A percentile compares a stretch with the other conserved stretches of the same genome.
Evolutionary conservation across 164 flowering plant genomes (phyloP).

Genomic region (Annona cherimola): DNA sequence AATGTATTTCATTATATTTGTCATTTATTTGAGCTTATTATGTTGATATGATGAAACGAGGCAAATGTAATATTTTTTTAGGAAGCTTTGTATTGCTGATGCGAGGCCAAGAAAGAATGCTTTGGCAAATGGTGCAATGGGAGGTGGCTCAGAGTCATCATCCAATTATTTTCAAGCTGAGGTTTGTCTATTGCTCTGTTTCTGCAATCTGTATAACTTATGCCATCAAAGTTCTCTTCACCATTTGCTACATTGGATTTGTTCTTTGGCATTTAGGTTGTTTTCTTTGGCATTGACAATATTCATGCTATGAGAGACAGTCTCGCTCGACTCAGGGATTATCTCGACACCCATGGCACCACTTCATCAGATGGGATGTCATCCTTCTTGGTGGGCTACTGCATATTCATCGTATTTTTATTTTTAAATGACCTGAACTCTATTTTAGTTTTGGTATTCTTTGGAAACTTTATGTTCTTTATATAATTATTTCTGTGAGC

Average conservation of each 20-base stretch:
- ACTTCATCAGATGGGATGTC: slow-evolving; percentile 95
- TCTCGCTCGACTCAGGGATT: slow-evolving; percentile 87
- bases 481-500: slow-evolving; percentile 22
- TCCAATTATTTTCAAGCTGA: slow-evolving; percentile 92
- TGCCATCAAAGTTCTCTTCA: background rate
- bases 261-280: slow-evolving; percentile 43
- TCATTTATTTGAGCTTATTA: background rate
- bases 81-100: slow-evolving; percentile 97
- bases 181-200: slow-evolving; percentile 37
- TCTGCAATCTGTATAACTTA: background rate
- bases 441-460: background rate
- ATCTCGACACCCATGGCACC: slow-evolving; percentile 88
- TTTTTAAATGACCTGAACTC: background rate
- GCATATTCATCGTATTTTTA: background rate
- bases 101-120: slow-evolving; percentile 99
- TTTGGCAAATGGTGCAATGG: slow-evolving; percentile 98
- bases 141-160: slow-evolving; percentile 99
- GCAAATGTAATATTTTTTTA: slow-evolving; percentile 20
- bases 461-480: background rate
- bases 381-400: slow-evolving; percentile 71
- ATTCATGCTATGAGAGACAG: slow-evolving; percentile 99
- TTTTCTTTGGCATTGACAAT: slow-evolving; percentile 97
- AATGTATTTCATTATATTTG: background rate
- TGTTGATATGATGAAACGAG: background rate
- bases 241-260: background rate